phyloP scores from a whole-genome alignment of 176 grass and related monocot species.

The Chloris gayana region DNA sequence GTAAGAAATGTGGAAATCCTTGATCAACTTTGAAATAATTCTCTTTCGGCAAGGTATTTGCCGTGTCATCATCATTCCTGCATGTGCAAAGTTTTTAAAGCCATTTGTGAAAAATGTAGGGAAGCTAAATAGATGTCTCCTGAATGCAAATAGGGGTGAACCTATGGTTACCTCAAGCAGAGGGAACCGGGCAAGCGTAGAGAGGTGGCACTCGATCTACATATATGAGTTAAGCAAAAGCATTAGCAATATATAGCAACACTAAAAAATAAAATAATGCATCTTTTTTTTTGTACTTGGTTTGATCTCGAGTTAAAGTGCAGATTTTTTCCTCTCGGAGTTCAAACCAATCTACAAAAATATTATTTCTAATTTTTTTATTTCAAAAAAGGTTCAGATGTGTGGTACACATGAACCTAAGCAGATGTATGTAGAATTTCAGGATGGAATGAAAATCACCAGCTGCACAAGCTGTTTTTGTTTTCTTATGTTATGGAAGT shows the following conservation, averaged over 20 bases:
- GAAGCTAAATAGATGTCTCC: background rate
- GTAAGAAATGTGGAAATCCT: too few species aligned
- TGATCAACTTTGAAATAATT: too few species aligned
- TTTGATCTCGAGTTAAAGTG: too few species aligned
- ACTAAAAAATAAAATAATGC: background rate
- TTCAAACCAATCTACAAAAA: too few species aligned
- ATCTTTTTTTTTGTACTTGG: too few species aligned
- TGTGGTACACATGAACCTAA: background rate
- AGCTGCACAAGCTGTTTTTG: too few species aligned
- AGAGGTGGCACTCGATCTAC: conserved; percentile 24
- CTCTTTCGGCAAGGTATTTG: background rate
- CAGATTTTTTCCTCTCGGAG: too few species aligned
- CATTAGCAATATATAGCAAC: background rate
- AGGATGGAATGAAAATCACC: too few species aligned
- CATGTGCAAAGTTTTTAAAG: background rate
- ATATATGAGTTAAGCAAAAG: background rate
- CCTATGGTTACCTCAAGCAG: background rate
- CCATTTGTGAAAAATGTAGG: background rate
- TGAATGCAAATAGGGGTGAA: background rate
- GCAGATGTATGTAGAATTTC: background rate
- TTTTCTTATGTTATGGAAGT: too few species aligned
- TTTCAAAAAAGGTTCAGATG: too few species aligned
- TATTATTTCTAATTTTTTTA: too few species aligned
- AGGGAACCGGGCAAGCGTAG: conserved; percentile 28
- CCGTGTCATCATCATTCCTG: background rate